These are phyloP conservation scores for Huntiella omanensis DNA, from an alignment of 2,329 filamentous ascomycete genomes.

Conservation along the genomic window DNA sequence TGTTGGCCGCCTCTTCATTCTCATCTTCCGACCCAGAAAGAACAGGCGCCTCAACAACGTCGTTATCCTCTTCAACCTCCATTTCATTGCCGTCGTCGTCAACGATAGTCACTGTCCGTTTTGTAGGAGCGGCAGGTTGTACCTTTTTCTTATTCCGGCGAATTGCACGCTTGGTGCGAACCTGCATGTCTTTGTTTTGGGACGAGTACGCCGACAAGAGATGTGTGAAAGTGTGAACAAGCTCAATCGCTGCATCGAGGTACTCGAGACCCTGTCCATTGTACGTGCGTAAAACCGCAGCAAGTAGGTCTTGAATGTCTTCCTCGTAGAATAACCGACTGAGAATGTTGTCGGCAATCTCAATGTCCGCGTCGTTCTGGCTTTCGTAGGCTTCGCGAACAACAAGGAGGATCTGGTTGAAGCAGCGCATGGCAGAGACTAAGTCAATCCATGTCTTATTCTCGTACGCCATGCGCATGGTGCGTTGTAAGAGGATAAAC, in stretches of 20 bases:
- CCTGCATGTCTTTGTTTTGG: constrained; percentile 82
- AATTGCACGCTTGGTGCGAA: constrained; percentile 60
- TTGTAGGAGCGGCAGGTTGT: constrained; percentile 15
- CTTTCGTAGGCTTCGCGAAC: constrained; percentile 85
- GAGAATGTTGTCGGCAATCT: constrained; percentile 93
- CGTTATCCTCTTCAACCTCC: constrained; percentile 11
- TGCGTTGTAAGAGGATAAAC: constrained; percentile 71
- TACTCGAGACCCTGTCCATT: constrained; percentile 91
- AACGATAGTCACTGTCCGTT: constrained; percentile 3
- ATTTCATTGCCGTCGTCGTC: constrained; percentile 7
- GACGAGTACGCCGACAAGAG: constrained; percentile 89
- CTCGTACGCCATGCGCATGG: constrained; percentile 62
- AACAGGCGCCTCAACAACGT: constrained; percentile 14
- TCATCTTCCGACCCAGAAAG: constrained; percentile 29
- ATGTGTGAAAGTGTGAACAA: constrained; percentile 77
- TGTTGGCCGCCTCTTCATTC: constrained; percentile 51
- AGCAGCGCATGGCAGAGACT: constrained; percentile 77
- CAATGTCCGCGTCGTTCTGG: constrained; percentile 75
- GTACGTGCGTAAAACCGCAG: constrained; percentile 65
- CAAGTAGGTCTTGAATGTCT: constrained; percentile 71
- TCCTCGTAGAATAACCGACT: constrained; percentile 98
- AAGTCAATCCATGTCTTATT: constrained; percentile 76
- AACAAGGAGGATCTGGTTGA: constrained; percentile 82
- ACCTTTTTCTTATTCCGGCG: constrained; percentile 53
- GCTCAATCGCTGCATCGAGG: constrained; percentile 76